Percentiles rank a stretch among this genome's conserved stretches.
Conservation (phyloP, 768 basidiomycete genomes). For the Lyophyllum shimeji region DNA sequence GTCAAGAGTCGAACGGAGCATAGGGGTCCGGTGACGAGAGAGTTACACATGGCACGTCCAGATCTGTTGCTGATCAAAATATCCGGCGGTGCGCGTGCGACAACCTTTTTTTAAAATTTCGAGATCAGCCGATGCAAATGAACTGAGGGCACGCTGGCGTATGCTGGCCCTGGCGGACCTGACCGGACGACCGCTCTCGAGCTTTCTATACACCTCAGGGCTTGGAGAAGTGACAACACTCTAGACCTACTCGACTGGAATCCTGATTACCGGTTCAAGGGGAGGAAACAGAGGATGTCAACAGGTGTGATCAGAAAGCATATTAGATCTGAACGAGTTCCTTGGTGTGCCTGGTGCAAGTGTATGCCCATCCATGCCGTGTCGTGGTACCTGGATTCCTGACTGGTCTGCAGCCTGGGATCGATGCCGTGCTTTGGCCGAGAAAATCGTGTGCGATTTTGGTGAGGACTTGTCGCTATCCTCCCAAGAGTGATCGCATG, state of each 20-base stretch:
- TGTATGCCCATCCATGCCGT: background rate
- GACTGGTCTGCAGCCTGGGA: slow-evolving; percentile 5
- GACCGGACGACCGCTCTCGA: too few species aligned
- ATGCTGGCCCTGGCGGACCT: too few species aligned
- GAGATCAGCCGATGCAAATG: background rate
- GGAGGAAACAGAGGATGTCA: background rate
- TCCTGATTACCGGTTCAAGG: background rate
- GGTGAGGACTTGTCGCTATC: background rate
- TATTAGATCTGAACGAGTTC: slow-evolving; percentile 8
- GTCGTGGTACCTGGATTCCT: background rate
- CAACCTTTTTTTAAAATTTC: background rate
- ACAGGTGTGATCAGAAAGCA: slow-evolving; percentile 12
- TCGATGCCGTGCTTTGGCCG: slow-evolving; percentile 11
- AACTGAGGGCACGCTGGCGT: background rate
- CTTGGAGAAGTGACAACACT: background rate
- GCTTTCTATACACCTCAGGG: too few species aligned
- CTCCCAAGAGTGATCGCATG: slow-evolving; percentile 9
- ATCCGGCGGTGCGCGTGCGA: slow-evolving; percentile 10
- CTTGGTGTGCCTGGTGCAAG: slow-evolving; percentile 13
- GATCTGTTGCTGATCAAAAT: slow-evolving; percentile 7
- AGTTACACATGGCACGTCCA: slow-evolving; percentile 1
- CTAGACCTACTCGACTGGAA: background rate
- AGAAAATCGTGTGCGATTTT: slow-evolving; percentile 10
- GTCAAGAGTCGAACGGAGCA: background rate
- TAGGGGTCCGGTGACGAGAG: slow-evolving; percentile 5